Conservation (phyloP, 2,329 filamentous ascomycete species). For the Ambrosiella cleistominuta region DNA sequence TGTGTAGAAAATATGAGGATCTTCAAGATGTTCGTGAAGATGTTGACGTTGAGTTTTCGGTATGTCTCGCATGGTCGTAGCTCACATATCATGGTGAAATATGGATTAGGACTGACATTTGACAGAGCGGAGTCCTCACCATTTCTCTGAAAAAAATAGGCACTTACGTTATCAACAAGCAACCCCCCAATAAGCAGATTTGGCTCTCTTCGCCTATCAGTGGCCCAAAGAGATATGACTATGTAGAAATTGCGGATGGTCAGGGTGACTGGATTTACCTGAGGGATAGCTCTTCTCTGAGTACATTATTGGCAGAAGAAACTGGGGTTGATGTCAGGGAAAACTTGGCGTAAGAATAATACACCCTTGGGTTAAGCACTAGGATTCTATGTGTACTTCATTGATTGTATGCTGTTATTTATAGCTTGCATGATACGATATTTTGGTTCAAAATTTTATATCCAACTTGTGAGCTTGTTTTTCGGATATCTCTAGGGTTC, state of each 20-base stretch:
- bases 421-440: no score
- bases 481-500: no score
- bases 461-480: no score
- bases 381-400: no score
- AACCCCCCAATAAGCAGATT: constrained; percentile 92
- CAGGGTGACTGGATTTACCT: constrained; percentile 76
- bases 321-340: constrained; percentile 43
- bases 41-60: constrained; percentile 77
- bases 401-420: no score
- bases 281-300: constrained; percentile 62
- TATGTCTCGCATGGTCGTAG: constrained; percentile 23
- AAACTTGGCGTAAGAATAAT: background rate
- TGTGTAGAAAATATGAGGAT: constrained; percentile 47
- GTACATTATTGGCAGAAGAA: constrained; percentile 56
- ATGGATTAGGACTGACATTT: constrained; percentile 4
- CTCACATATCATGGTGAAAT: background rate
- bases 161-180: constrained; percentile 93
- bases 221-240: constrained; percentile 89
- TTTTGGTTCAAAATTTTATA: no score
- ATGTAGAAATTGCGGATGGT: constrained; percentile 58
- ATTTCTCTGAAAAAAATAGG: constrained; percentile 52
- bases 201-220: constrained; percentile 87
- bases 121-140: constrained; percentile 69
- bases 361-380: no score
- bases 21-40: constrained; percentile 56